Evolutionary conservation across 495 filamentous ascomycete genomes (phyloP), one percentile per base, ranked within the genome.

Genomic region (Bryoglossum gracile): DNA sequence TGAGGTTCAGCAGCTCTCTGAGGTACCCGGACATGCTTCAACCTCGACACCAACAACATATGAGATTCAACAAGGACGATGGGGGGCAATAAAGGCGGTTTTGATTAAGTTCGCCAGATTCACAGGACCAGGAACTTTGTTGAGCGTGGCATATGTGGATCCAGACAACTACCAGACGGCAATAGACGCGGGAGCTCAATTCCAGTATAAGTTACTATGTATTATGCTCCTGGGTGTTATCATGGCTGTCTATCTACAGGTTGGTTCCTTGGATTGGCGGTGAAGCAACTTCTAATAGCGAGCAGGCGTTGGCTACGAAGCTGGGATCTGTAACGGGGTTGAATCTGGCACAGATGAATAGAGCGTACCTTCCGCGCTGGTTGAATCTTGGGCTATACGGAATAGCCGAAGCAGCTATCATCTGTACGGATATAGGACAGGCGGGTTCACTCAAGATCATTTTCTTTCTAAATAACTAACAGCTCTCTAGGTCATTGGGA

Each of bases 401-500:
- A 26, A 69, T 92, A 43, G 77, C 83, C 3, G 87, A 92, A 62
- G 75, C 75, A 8, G 87, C 87, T 38, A 46, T 55, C 18, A 36
- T 49, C 11, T 39, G 52, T 22, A 49, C 46, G 6, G 52, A 49
- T 44, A 49, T 50, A 30, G 47, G 52, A 5, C 50, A 48, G 25
- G 40, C 45, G 22, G 18, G 19, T 38, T 35, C 30, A 4, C 16
- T 37, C 28, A 32, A n/a, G n/a, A n/a, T n/a, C 28, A 32, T 13
- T 5, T 5, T 6, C 22, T 10, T 17, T 13, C n/a, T 16, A 1
- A 35, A 16, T 36, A 1, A 8, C 11, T 14, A 16, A 38, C 4
- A 30, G 89, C 65, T 87, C 91, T 60, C 85, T 86, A 95, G 75
- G 78, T 95, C 35, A 86, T 94, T 52, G 89, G 89, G 28, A 89